Conservation (phyloP, 2,329 filamentous ascomycete species). For the Grosmannia penicillata region DNA sequence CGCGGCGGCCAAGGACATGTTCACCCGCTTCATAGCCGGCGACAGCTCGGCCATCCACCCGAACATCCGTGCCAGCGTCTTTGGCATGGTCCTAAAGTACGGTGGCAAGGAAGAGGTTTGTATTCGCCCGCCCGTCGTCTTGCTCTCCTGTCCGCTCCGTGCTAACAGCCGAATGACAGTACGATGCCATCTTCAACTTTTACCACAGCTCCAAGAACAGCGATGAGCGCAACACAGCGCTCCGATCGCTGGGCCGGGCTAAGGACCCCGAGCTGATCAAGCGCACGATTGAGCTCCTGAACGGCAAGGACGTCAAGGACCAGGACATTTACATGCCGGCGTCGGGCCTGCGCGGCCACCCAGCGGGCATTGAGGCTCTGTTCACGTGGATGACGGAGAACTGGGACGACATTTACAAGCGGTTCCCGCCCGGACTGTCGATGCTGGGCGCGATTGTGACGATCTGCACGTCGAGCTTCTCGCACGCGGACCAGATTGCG, state of each 20-base stretch:
- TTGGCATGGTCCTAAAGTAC: slow-evolving; percentile 68
- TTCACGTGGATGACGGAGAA: slow-evolving; percentile 76
- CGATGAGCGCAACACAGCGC: slow-evolving; percentile 83
- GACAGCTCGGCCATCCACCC: slow-evolving; percentile 76
- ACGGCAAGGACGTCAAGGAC: slow-evolving; percentile 73
- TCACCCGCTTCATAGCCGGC: slow-evolving; percentile 66
- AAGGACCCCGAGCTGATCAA: slow-evolving; percentile 68
- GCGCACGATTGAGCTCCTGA: slow-evolving; percentile 59
- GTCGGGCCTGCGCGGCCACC: slow-evolving; percentile 60
- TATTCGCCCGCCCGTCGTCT: background rate
- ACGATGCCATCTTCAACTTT: slow-evolving; percentile 60
- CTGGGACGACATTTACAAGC: slow-evolving; percentile 72
- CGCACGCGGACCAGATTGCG: slow-evolving; percentile 57
- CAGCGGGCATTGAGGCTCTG: slow-evolving; percentile 63
- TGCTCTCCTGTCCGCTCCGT: background rate
- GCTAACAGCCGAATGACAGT: slow-evolving; percentile 31
- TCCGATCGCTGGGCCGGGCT: slow-evolving; percentile 69
- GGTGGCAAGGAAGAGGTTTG: slow-evolving; percentile 68
- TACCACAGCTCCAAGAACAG: slow-evolving; percentile 62
- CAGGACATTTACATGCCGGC: slow-evolving; percentile 91
- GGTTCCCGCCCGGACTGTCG: slow-evolving; percentile 70
- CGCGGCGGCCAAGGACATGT: slow-evolving; percentile 77
- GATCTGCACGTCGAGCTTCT: slow-evolving; percentile 71
- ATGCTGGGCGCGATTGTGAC: slow-evolving; percentile 77
- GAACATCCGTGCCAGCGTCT: slow-evolving; percentile 78